Evolutionary conservation across 1,284 basidiomycete species (phyloP), one percentile per base, ranked within the genome.

Genomic region (Moesziomyces parantarcticus): DNA sequence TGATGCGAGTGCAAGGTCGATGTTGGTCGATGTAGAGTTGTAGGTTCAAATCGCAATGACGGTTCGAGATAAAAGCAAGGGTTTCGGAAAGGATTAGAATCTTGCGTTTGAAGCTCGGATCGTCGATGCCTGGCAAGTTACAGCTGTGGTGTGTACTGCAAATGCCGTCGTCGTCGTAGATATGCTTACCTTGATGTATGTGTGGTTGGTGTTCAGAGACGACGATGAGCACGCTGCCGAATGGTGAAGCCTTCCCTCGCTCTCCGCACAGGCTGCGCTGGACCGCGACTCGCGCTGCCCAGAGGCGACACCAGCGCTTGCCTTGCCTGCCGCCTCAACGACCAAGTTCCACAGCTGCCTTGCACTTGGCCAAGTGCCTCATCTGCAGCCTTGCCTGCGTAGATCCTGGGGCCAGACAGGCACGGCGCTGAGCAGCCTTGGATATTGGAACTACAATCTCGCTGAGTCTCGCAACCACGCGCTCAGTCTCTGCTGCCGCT

Each of bases 171-270:
- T 10, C 51, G 56, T 58, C 18, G 58, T 20, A 41, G 59, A 32
- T 50, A 62, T 68, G 71, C 60, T 64, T 64, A 65, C 58, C 65
- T 69, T 65, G 66, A 70, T 45, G 62, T 59, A 64, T 70, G 62
- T 62, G 46, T 75, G 61, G 66, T 40, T 66, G 66, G 62, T 62
- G 66, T 61, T 58, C 51, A 39, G 41, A 59, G 48, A 65, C 42
- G 65, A 73, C 23, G 64, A 51, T 50, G 56, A 58, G 43, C 54
- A 46, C 42, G 40, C n/a, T 57, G 22, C 16, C 32, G 57, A 54
- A 54, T 64, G 48, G 50, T 46, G 50, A 58, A 56, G 26, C 21
- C 47, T 10, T 11, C 4, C 41, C 50, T 42, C 25, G 16, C 39
- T n/a, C 25, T 36, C 34, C 34, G 34, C 34, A 36, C 34, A 16